Evolutionary conservation across 2,329 filamentous ascomycete genomes (phyloP), one percentile per base, ranked within the genome.

Genomic region (Knoxdaviesia capensis): DNA sequence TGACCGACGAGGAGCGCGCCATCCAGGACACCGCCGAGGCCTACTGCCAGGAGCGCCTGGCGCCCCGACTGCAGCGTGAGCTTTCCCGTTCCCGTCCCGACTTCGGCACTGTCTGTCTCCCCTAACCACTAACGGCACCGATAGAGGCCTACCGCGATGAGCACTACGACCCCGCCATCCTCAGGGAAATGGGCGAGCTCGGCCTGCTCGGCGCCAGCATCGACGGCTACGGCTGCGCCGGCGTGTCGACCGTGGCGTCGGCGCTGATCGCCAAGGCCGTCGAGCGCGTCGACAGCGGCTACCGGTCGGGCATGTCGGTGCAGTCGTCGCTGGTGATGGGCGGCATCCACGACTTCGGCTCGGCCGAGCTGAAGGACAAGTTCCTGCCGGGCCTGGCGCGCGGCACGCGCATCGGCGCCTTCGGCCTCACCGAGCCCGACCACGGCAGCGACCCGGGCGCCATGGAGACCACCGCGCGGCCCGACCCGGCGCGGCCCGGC

Each of bases 241-340:
- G 86, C 42, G 81, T 83, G 30, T 88, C 82, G 48, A 87, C 79
- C 42, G 84, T 94, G 38, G 86, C 86, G 6, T 80, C 80, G n/a
- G 86, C 85, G 28, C 64, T 94, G 48, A 93, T 94, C 58, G 92
- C 84, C 20, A 75, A 85, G 54, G 86, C 87, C 48, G 84, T 94
- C 11, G 86, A 94, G 61, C 74, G 85, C 44, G 83, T 94, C 31
- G 86, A 94, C 56, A 90, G 83, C 46, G 87, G 86, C 40, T 94
- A 93, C 60, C 74, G 87, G 45, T 92, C 84, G 40, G 86, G 82
- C 48, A 92, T 93, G 80, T 92, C 84, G 6, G 87, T 94, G 20
- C 86, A 94, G 58, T 88, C 82, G 46, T 90, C 86, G 1, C 66
- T 94, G n/a, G 82, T 80, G 28, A 94, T 94, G 87, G 86, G 85